phyloP scores from a whole-genome alignment of 2,329 filamentous ascomycete genomes.

The Diaporthe vexans region DNA sequence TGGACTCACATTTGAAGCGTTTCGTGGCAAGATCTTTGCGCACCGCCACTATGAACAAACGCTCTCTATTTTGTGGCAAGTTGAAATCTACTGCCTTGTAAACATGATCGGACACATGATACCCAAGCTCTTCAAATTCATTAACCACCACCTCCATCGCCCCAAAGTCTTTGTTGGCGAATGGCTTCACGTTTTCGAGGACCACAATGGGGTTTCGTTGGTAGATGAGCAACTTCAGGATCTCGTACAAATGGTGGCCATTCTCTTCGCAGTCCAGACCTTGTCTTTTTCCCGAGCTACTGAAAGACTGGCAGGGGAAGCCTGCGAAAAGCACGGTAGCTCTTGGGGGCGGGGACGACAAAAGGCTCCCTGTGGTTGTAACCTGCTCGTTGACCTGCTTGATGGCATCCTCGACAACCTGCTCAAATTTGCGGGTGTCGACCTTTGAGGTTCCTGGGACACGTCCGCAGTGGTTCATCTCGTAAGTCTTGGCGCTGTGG shows the following conservation, averaged over 20 bases:
- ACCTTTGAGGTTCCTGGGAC: background rate
- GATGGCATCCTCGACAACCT: too few relatives aligned
- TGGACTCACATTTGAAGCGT: background rate
- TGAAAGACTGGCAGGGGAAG: slow-evolving; percentile 1
- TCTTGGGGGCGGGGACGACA: background rate
- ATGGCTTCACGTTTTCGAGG: background rate
- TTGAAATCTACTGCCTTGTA: slow-evolving; percentile 10
- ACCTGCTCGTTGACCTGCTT: background rate
- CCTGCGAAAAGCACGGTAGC: background rate
- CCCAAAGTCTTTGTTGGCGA: background rate
- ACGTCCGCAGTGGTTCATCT: slow-evolving; percentile 5
- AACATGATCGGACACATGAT: background rate
- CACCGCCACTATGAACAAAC: slow-evolving; percentile 2
- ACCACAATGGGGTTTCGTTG: background rate
- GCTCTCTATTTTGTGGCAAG: slow-evolving; percentile 1
- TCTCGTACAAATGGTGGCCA: background rate
- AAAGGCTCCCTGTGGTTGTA: background rate
- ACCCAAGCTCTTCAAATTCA: slow-evolving; percentile 1
- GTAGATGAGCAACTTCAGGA: background rate
- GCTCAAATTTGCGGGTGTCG: background rate
- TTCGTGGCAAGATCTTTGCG: background rate
- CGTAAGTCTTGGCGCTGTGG: background rate
- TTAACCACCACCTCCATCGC: background rate
- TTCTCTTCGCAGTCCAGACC: background rate
- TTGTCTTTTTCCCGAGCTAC: background rate